A percentile compares a stretch with the other conserved stretches of the same genome.
Evolutionary conservation across 805 yeast species (phyloP).

Genomic region (Myxozyma monticola): DNA sequence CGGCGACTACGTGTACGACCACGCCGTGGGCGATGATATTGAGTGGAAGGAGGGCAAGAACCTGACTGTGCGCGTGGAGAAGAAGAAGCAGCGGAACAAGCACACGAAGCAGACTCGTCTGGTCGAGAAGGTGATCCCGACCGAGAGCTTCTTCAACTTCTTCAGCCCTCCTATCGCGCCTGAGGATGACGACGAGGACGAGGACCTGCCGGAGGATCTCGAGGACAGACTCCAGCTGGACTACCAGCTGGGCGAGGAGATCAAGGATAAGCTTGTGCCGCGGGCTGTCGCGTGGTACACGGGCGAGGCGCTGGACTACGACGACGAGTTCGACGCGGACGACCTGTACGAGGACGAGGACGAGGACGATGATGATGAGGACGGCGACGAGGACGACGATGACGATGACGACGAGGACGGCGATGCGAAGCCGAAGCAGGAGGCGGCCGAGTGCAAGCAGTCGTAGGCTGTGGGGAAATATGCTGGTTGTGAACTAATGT

Average conservation of each 20-base stretch:
- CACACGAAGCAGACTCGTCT: constrained; percentile 94
- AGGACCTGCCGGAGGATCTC: constrained; percentile 57
- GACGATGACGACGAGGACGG: constrained; percentile 43
- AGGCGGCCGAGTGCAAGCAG: constrained; percentile 63
- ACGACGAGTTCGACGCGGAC: constrained; percentile 59
- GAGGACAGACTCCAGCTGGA: constrained; percentile 86
- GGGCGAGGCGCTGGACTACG: constrained; percentile 89
- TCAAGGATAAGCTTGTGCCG: constrained; percentile 93
- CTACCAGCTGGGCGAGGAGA: constrained; percentile 93
- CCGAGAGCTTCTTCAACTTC: constrained; percentile 92
- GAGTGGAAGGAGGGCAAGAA: constrained; percentile 84
- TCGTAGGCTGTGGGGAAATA: constrained; percentile 36
- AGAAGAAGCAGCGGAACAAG: constrained; percentile 96
- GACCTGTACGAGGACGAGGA: constrained; percentile 64
- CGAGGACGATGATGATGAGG: constrained; percentile 55
- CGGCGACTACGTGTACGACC: constrained; percentile 87
- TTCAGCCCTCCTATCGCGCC: constrained; percentile 90
- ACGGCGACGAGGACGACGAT: constrained; percentile 38
- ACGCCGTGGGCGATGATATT: constrained; percentile 87
- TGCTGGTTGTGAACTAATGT: too few relatives aligned
- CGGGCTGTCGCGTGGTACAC: constrained; percentile 99
- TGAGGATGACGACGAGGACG: constrained; percentile 56
- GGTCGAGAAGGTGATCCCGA: constrained; percentile 90
- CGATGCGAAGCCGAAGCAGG: constrained; percentile 48
- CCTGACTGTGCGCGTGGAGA: constrained; percentile 83